Conservation (phyloP, 305 asterid species). For the Andrographis paniculata region DNA sequence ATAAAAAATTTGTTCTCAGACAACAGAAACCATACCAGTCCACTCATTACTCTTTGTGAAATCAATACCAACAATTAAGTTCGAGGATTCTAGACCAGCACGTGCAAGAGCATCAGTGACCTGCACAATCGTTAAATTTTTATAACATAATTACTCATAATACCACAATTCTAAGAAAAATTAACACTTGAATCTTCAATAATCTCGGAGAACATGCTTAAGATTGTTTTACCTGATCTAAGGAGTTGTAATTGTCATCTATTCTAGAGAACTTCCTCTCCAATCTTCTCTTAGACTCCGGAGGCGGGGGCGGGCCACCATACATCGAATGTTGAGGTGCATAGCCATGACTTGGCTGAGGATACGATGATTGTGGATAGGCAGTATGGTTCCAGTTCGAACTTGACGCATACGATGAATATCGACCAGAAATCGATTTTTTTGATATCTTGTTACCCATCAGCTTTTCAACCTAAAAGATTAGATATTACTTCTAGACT, state of each 20-base stretch:
- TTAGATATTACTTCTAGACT: background rate
- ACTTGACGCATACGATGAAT: conserved; percentile 63
- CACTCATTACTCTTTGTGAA: conserved; percentile 98
- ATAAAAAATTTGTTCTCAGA: conserved; percentile 1
- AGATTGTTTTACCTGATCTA: conserved; percentile 56
- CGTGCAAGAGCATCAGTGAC: conserved; percentile 89
- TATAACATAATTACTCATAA: background rate
- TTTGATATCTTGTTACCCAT: conserved; percentile 91
- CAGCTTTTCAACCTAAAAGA: conserved; percentile 23
- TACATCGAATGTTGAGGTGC: conserved; percentile 33
- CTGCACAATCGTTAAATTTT: conserved; percentile 25
- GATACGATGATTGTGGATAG: conserved; percentile 40
- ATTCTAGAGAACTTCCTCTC: conserved; percentile 83
- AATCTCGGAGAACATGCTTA: background rate
- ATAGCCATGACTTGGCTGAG: conserved; percentile 48
- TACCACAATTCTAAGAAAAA: background rate
- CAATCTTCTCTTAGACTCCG: conserved; percentile 44
- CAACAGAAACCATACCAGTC: conserved; percentile 52
- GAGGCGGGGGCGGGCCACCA: conserved; percentile 49
- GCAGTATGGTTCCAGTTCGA: conserved; percentile 42
- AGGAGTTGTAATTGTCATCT: conserved; percentile 57
- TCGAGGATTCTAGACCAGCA: conserved; percentile 95
- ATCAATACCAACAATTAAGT: conserved; percentile 91
- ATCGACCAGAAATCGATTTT: conserved; percentile 52
- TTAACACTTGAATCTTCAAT: background rate